Percentiles rank a stretch among this genome's conserved stretches.
Conservation (phyloP, 371 early-diverging fungal genomes). For the Mucor saturninus region DNA sequence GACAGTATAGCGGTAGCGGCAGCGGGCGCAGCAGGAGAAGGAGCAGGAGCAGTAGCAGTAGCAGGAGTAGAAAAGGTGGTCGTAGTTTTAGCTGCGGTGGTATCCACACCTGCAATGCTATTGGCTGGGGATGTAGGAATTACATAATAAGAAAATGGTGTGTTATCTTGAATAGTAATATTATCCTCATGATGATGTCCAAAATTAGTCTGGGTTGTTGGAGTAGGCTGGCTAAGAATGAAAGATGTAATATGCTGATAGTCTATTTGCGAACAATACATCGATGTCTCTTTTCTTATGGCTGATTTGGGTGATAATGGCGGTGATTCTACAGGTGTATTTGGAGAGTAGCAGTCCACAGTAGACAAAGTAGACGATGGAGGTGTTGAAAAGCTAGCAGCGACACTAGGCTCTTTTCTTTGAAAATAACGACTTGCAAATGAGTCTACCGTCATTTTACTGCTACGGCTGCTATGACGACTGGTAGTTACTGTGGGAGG, state of each 20-base stretch:
- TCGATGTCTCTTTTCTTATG: neutral
- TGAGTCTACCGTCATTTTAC: conserved; percentile 25
- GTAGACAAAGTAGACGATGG: neutral
- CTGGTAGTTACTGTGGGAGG: conserved; percentile 24
- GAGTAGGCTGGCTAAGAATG: conserved; percentile 23
- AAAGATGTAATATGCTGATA: conserved; percentile 16
- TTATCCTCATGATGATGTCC: conserved; percentile 16
- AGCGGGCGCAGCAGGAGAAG: conserved; percentile 2
- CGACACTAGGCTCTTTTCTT: neutral
- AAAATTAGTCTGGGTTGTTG: conserved; percentile 25
- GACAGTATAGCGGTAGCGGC: conserved; percentile 13
- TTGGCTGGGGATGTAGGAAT: conserved; percentile 11
- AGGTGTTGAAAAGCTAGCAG: neutral
- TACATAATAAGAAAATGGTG: neutral
- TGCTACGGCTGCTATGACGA: conserved; percentile 29
- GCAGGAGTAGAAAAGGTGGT: neutral
- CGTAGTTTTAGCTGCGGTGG: neutral
- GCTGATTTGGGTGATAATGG: conserved; percentile 22
- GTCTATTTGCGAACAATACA: conserved; percentile 20
- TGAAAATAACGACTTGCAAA: conserved; percentile 24
- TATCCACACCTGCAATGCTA: conserved; percentile 7
- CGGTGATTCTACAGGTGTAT: conserved; percentile 17
- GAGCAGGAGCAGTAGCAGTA: neutral
- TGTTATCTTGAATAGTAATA: neutral
- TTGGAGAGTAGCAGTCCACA: conserved; percentile 4